Evolutionary conservation across 352 stramenopile genomes (phyloP), one percentile per base, ranked within the genome.

Genomic region (Peronospora destructor): DNA sequence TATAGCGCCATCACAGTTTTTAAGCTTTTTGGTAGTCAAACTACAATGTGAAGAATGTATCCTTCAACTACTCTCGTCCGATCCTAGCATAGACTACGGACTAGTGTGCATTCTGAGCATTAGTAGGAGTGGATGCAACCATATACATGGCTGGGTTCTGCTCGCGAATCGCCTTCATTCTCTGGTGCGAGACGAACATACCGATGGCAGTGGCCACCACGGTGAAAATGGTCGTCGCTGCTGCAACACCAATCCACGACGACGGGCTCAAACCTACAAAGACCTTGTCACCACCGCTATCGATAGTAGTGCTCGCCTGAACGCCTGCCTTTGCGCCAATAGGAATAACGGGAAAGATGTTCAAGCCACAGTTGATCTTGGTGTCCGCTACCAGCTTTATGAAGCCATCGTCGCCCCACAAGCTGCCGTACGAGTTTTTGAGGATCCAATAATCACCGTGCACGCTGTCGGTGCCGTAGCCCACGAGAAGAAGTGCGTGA

Each of bases 381-480:
- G 61, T 53, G 50, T 91, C 80, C 0, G 72, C 73, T 1, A 87
- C 36, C 21, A 88, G 60, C 35, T 76, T 73, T 32, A 91, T 73
- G 35, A 77, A 88, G 28, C 80, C 80, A 13, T 50, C 68, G 16
- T 71, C 65, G 26, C 80, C 80, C 77, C 76, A 91, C 7, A 59
- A 75, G 23, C 62, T 73, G 13, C 73, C 76, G 64, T 88, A 91
- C 44, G 80, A 91, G 50, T 91, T 91, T 52, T 91, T 91, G 13
- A 91, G 43, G 40, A 91, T 86, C 80, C 80, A 91, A 50, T 87
- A 91, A 58, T 89, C 75, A 6, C 80, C 77, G 1, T 68, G 57
- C 0, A 56, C 66, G 5, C 59, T 55, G 19, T 87, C 76, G 7
- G 67, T 84, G 32, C 73, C 80, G 40, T 89, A 91, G 16, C 80